Base-by-base conservation (phyloP, 176 grass and related monocot species). In the Saccharum spontaneum region DNA sequence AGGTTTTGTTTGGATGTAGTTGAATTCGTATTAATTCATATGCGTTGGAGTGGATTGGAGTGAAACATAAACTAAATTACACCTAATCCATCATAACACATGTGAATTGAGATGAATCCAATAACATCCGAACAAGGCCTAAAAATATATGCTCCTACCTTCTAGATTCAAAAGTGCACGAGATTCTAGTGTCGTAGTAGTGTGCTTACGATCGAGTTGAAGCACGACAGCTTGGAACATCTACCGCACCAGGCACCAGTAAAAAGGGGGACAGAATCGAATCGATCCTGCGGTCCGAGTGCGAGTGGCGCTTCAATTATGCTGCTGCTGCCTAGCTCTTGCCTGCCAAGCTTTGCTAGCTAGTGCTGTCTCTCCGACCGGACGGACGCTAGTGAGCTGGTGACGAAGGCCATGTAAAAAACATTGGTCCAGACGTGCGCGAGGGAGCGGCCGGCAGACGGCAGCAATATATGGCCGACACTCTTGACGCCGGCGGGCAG, bases 391-490 rank as follows among this genome's bases (percentile, higher is more conserved):
- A 61, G 67, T 83, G 88, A 83, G 73, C 38, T 15, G 24, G 17
- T 79, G 89, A 90, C 75, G 38, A 79, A 79, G 74, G 68, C 59
- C 62, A 75, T 75, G 46, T 31, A 49, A 55, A 67, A 46, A 16
- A 17, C 9, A 26, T 15, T 41, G 15, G 69, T 8, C n/a, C 52
- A 1, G 24, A 57, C 46, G 28, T 69, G 50, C 39, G 18, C 33
- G 1, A 48, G 28, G 14, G 50, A 28, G 34, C 34, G 75, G 28
- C 28, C 43, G 69, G 59, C 55, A 49, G 39, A 63, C 44, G 82
- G 30, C 63, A 20, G 64, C 78, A 64, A 52, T n/a, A n/a, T n/a
- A n/a, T 89, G 89, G 89, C 89, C 89, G 84, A 75, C 89, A 80
- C 30, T 18, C 39, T 8, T 69, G 80, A 75, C 75, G 68, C 52